Base-by-base conservation (phyloP, 2,329 filamentous ascomycete genomes). In the Tolypocladium amazonense region DNA sequence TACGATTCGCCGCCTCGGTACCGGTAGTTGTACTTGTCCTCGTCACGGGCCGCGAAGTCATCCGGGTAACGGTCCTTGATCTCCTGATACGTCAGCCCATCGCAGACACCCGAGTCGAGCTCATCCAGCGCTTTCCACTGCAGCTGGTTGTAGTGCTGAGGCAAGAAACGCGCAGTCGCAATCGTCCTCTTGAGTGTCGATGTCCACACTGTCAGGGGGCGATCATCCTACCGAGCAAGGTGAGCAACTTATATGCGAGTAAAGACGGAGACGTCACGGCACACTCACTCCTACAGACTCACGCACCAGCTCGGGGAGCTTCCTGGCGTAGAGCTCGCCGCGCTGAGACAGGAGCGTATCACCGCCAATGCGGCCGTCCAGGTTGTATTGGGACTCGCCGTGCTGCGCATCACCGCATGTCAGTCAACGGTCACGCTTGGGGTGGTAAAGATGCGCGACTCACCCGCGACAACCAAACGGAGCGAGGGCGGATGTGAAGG, bases 21-120 rank as follows among this genome's bases (percentile, higher is more conserved):
- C 60, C 94, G 91, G 77, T 99, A 99, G 78, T 99, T 97, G 84
- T 97, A 97, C 76, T 99, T 99, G 80, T 99, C 94, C 66, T 96
- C 91, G 73, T 99, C 94, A 63, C 94, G 90, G 39, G 93, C 92
- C 56, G 87, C 86, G 76, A 99, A 99, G 76, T 99, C 94, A 66
- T 97, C 92, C 0, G 94, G 94, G 71, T 90, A 97, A 59, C 83
- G 79, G 68, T 95, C 85, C 69, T 94, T 91, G 71, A 99, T 97
- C 71, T 99, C 89, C 69, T 91, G 90, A 73, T 97, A 97, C 1
- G 94, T 99, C 72, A 97, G 85, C 59, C 93, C 92, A 69, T 99
- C 94, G 76, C 94, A 99, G 56, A 97, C 90, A 57, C 94, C 94
- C 1, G 91, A 92, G 73, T 99, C 94, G 43, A 99, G 87, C 76